Evolutionary conservation across 768 basidiomycete species (phyloP), one percentile per base, ranked within the genome.

Genomic region (Lentinula edodes): DNA sequence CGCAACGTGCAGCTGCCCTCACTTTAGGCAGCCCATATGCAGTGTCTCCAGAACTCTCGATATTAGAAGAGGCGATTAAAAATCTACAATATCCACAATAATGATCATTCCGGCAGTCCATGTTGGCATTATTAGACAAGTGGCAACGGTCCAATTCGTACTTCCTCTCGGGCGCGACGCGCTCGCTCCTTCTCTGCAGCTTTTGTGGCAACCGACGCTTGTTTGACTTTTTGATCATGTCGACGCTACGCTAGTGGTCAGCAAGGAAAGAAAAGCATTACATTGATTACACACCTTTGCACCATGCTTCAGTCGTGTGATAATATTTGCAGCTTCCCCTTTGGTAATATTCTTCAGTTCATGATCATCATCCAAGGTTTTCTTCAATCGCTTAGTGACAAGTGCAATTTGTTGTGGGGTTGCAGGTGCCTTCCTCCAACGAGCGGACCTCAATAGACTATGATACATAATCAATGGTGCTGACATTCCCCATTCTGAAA

Each of bases 321-420:
- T 89, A 50, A 93, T 85, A 64, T 87, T 86, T 0, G 87, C 88
- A 34, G 91, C 91, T 64, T 90, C 80, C 2, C 93, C 93, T 70
- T 91, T 93, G 1, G 84, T 92, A 66, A 95, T 67, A 0, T 61
- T 72, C 50, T 67, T 70, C 5, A 85, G 69, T 35, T 75, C 67
- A 36, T 67, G 59, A 16, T 68, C 68, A 16, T 64, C 60, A 18
- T 9, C 62, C 57, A n/a, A 64, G 63, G 54, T 43, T 63, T 52
- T 65, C 60, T 60, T 68, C 50, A 54, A 65, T 63, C 86, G 77
- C 65, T 83, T 87, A 7, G 67, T 65, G 43, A 93, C 72, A 28
- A 88, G 75, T 1, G 72, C 65, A 65, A 82, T 85, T 67, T 93
- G 91, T 23, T 71, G 71, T 10, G 81, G 80, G 0, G 89, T 80